Evolutionary conservation across 176 grass and related monocot species (phyloP).

Genomic region (Avena eriantha): DNA sequence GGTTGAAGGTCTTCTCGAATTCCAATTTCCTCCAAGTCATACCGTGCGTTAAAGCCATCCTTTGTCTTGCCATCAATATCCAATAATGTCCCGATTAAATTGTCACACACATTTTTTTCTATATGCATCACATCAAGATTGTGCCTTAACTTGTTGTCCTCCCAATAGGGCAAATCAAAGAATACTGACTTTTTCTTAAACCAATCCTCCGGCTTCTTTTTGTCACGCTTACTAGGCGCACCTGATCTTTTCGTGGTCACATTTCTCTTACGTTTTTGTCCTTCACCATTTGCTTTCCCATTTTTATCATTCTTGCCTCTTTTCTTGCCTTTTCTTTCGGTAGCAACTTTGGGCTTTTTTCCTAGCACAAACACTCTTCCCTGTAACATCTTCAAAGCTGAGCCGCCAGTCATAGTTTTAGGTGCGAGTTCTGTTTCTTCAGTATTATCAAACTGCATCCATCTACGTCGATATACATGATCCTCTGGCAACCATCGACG

Average conservation of each 20-base stretch:
- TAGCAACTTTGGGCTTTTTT: neutral
- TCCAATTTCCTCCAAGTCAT: neutral
- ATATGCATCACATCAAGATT: constrained; percentile 41
- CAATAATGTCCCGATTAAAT: constrained; percentile 2
- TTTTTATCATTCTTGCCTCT: neutral
- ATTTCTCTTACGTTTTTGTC: neutral
- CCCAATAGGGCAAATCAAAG: neutral
- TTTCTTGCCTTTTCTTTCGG: neutral
- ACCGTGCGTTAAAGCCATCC: neutral
- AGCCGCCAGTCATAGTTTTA: neutral
- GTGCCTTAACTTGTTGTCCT: neutral
- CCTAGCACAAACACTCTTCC: neutral
- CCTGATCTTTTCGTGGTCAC: neutral
- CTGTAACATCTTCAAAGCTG: neutral
- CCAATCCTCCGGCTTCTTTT: constrained; percentile 2
- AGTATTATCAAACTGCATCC: neutral
- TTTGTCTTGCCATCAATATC: neutral
- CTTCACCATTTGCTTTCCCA: neutral
- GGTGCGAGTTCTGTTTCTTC: neutral
- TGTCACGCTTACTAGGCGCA: neutral
- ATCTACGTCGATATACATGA: neutral
- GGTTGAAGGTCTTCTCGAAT: neutral
- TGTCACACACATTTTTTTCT: constrained; percentile 32
- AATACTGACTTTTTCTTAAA: constrained; percentile 13
- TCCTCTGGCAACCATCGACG: neutral